phyloP scores from a whole-genome alignment of 73 alveolate genomes.

The Symbiodinium natans region DNA sequence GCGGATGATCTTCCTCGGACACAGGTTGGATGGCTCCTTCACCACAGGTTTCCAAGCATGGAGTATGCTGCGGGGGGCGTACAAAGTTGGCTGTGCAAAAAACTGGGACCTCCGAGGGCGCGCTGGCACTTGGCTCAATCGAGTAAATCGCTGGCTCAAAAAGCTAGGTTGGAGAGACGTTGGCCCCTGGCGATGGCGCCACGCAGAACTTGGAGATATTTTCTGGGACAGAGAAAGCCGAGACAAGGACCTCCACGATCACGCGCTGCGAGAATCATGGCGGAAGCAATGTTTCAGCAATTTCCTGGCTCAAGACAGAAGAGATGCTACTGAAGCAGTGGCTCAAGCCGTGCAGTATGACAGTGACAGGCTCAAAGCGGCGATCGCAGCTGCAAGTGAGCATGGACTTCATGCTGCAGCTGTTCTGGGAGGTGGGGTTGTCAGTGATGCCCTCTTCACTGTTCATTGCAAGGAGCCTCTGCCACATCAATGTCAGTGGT shows the following conservation, averaged over 20 bases:
- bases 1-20: not conserved
- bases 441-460: not conserved
- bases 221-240: not conserved
- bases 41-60: not conserved
- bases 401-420: not conserved
- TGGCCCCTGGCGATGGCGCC: not conserved
- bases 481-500: not conserved
- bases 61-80: not conserved
- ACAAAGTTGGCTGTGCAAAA: not conserved
- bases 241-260: not conserved
- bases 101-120: not conserved
- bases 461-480: no score
- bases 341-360: not conserved
- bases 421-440: not conserved
- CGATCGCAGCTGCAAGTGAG: not conserved
- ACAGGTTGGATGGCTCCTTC: not conserved
- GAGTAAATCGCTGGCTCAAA: not conserved
- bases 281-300: not conserved
- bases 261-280: not conserved
- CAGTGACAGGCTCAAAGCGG: not conserved
- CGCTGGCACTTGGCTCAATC: not conserved
- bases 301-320: not conserved
- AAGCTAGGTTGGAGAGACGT: not conserved
- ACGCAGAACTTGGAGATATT: not conserved
- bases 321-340: not conserved